Evolutionary conservation across 495 filamentous ascomycete species (phyloP).

Genomic region (Talaromyces ruber): DNA sequence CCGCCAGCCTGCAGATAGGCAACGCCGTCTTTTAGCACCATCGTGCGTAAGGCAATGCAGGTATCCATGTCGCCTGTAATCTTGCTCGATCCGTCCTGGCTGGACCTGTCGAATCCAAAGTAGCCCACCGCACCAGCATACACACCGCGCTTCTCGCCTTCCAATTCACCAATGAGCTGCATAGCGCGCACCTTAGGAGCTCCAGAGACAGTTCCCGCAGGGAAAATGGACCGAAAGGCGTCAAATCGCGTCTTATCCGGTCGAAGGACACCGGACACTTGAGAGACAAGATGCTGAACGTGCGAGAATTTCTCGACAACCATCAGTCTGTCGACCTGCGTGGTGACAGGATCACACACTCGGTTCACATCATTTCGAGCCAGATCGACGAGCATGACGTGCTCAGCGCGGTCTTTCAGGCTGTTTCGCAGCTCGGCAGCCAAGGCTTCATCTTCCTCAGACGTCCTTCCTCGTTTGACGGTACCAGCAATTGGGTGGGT

Average conservation of each 20-base stretch:
- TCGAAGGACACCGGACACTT: constrained; percentile 85
- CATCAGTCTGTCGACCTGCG: constrained; percentile 87
- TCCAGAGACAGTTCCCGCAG: constrained; percentile 86
- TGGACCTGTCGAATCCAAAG: constrained; percentile 37
- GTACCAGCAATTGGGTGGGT: constrained; percentile 97
- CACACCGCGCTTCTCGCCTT: constrained; percentile 89
- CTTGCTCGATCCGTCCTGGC: constrained; percentile 26
- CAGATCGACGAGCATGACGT: constrained; percentile 97
- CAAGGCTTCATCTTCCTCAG: constrained; percentile 70
- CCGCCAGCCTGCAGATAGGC: constrained; percentile 96
- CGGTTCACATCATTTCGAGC: constrained; percentile 95
- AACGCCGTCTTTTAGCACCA: constrained; percentile 84
- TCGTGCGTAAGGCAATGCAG: constrained; percentile 91
- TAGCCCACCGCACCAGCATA: constrained; percentile 96
- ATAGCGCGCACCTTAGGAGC: constrained; percentile 95
- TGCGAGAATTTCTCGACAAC: constrained; percentile 93
- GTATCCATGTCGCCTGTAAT: constrained; percentile 91
- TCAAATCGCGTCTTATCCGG: constrained; percentile 85
- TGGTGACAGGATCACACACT: constrained; percentile 84
- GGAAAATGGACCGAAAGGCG: constrained; percentile 92
- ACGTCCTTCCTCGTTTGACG: constrained; percentile 72
- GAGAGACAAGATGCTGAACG: constrained; percentile 92
- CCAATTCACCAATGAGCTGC: constrained; percentile 92
- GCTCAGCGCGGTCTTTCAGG: constrained; percentile 91
- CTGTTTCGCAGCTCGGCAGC: constrained; percentile 69